Evolutionary conservation across 345 rosid species (phyloP), one percentile per base, ranked within the genome.

Genomic region (Corchorus olitorius): DNA sequence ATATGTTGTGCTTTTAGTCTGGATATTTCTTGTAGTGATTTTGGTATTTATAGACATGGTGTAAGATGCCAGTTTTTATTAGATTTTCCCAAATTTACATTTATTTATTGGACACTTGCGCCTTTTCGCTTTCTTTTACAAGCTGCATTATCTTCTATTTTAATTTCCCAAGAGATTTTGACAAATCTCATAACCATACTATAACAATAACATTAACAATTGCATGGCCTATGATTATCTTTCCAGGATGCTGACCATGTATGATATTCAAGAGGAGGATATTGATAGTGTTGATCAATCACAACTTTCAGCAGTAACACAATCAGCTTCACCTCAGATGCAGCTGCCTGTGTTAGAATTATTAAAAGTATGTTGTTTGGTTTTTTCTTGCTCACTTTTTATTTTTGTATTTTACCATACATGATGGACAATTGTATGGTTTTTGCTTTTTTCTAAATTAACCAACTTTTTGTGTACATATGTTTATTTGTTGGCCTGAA

Each of bases 291-390:
- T 79, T 70, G 97, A 90, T 72, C 89, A 66, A 66, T 79, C 94
- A 73, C 89, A 87, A 52, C 80, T 77, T 73, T 83, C 90, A 71
- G 72, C 76, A 19, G 70, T 81, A 53, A 62, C 80, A 61, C 94
- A 90, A 72, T 72, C 82, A 73, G 80, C 97, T 84, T 76, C 87
- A 17, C 84, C 88, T 74, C 97, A 89, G 86, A 83, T 77, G 75
- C 99, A 95, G 86, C 90, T 93, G 56, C 99, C 99, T 53, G 83
- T 90, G 74, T 69, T 93, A 80, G 99, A 95, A 81, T 80, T 93
- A 87, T 88, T 95, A 68, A 95, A 95, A 80, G 98, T 94, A 89
- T 20, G 85, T 77, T 69, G 71, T 49, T 66, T 62, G 70, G 22
- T 61, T 61, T 74, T 59, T 33, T 33, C 54, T 65, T 48, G 27